phyloP scores from a whole-genome alignment of 306 rosid genomes.

The Canavalia ensiformis region DNA sequence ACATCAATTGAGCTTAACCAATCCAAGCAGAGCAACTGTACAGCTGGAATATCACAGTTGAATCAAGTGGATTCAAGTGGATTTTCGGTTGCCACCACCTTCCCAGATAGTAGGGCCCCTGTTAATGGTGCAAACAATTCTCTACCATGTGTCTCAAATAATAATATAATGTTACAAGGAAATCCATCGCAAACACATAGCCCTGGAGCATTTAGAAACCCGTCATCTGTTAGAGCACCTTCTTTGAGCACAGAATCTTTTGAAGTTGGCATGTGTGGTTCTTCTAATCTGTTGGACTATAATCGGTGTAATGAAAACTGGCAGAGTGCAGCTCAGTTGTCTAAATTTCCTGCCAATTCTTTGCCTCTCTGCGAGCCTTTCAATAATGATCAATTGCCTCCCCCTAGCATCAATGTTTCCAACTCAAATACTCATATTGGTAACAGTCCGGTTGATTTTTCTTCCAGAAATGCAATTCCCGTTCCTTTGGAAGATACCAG shows the following conservation, averaged over 20 bases:
- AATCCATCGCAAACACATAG: constrained; percentile 58
- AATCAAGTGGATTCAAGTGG: constrained; percentile 56
- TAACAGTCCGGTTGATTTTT: constrained; percentile 55
- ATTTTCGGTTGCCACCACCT: constrained; percentile 57
- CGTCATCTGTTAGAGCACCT: constrained; percentile 60
- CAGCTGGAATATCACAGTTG: constrained; percentile 56
- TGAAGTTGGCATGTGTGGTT: constrained; percentile 54
- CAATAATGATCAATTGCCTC: constrained; percentile 55
- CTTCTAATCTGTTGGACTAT: constrained; percentile 67
- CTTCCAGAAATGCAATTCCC: constrained; percentile 55
- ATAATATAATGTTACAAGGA: constrained; percentile 64
- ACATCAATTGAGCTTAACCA: constrained; percentile 63
- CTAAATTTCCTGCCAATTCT: constrained; percentile 62
- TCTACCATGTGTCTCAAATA: constrained; percentile 53
- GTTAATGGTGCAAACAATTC: constrained; percentile 54
- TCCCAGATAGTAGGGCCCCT: constrained; percentile 52
- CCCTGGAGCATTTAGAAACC: constrained; percentile 57
- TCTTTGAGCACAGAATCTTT: constrained; percentile 59
- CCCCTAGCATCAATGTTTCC: constrained; percentile 53
- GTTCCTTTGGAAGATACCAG: constrained; percentile 57
- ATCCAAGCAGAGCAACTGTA: constrained; percentile 63
- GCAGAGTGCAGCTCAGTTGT: constrained; percentile 63
- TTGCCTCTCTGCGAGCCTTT: constrained; percentile 58
- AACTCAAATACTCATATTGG: constrained; percentile 51
- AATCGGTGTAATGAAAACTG: constrained; percentile 63